Conservation (phyloP, 495 filamentous ascomycete genomes). For the Penicillium ucsense region DNA sequence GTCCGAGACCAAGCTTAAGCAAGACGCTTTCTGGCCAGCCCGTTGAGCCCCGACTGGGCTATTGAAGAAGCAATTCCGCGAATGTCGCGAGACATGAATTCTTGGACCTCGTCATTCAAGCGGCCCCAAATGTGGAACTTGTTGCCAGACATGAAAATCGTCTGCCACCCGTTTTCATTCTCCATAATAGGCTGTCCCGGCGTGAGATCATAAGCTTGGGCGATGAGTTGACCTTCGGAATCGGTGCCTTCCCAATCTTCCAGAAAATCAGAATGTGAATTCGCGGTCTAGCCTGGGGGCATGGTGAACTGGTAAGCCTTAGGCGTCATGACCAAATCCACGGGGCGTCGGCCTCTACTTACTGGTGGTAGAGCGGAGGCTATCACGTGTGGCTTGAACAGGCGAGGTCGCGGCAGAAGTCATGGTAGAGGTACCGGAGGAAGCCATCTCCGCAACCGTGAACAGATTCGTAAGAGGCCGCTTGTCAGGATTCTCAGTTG, state of each 20-base stretch:
- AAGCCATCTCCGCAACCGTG: background rate
- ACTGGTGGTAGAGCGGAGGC: background rate
- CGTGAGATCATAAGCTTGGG: conserved; percentile 1
- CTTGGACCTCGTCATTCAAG: background rate
- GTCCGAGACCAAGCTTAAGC: no score
- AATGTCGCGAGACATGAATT: background rate
- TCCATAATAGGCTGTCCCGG: conserved; percentile 5
- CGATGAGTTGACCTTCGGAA: conserved; percentile 2
- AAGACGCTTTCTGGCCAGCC: background rate
- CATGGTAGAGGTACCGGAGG: background rate
- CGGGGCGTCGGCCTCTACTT: background rate
- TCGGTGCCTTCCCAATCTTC: conserved; percentile 1
- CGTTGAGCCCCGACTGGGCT: background rate
- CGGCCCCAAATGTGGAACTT: conserved; percentile 1
- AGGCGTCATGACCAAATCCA: background rate
- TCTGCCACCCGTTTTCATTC: background rate
- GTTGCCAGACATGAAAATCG: conserved; percentile 1
- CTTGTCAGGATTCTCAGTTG: background rate
- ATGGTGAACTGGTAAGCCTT: background rate
- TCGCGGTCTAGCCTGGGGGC: background rate
- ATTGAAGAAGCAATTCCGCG: background rate
- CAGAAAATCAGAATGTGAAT: background rate
- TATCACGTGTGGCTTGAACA: background rate
- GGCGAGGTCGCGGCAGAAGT: background rate
- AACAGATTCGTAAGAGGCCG: background rate